Base-by-base conservation (phyloP, 352 stramenopile genomes). In the Thalassiosira hispida region DNA sequence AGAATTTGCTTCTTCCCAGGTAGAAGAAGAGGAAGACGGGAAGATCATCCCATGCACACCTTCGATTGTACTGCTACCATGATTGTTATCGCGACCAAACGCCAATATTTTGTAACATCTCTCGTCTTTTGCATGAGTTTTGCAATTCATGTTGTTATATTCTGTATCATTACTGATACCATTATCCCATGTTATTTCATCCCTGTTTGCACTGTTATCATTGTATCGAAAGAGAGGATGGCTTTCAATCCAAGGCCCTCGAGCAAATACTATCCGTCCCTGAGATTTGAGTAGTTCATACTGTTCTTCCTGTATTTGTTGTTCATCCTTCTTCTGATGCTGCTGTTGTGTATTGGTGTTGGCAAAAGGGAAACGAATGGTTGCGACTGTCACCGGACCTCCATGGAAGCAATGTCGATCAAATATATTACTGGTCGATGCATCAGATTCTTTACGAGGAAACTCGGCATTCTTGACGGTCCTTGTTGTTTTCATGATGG, bases 211-310 rank as follows among this genome's bases (percentile, higher is more conserved):
- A 31, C 38, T 25, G 44, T 44, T 20, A 5, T 63, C 40, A 29
- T 52, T 5, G 18, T 22, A 23, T 12, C 31, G 33, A 65, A 55
- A 59, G 12, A 79, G 40, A 35, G 53, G 52, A 68, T 73, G 61
- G 22, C 70, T 79, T 72, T 79, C 70, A 23, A 79, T 79, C 70
- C 70, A 79, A n/a, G 70, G 60, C n/a, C 70, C 70, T 25, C 70
- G 51, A 52, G 70, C 56, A 42, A 79, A 79, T 12, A 79, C 52
- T 31, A 79, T 52, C 38, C 70, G 29, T 63, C 60, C 70, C 9
- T 44, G 60, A 38, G 61, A 73, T 79, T 31, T 49, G 16, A 79
- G 52, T 18, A 56, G 42, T 44, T 56, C 22, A 25, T 42, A 42
- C 2, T 47, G n/a, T 60, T 60, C 49, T 9, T 46, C 18, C 14